Conservation (phyloP, 305 asterid species). For the Fraxinus platypoda region DNA sequence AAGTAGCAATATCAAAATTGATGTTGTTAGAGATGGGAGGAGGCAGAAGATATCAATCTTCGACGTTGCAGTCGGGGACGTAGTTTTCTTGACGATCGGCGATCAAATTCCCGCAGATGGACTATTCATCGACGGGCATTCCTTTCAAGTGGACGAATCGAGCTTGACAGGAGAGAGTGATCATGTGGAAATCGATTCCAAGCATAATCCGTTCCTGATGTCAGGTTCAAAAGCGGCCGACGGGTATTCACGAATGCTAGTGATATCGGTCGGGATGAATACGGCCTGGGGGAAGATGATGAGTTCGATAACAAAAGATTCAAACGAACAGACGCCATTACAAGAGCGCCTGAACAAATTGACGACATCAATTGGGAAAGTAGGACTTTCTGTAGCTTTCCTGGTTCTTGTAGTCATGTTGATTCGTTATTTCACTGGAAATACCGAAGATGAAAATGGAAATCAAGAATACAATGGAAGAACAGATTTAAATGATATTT, state of each 20-base stretch:
- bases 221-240: slow-evolving; percentile 59
- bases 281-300: slow-evolving; percentile 64
- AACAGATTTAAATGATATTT: slow-evolving; percentile 37
- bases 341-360: slow-evolving; percentile 44
- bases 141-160: slow-evolving; percentile 56
- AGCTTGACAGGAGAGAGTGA: slow-evolving; percentile 71
- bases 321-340: slow-evolving; percentile 49
- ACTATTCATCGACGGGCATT: slow-evolving; percentile 43
- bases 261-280: slow-evolving; percentile 52
- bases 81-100: slow-evolving; percentile 43
- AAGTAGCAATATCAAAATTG: slow-evolving; percentile 45
- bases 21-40: slow-evolving; percentile 48
- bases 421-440: slow-evolving; percentile 54
- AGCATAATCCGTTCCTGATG: slow-evolving; percentile 39
- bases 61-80: slow-evolving; percentile 52
- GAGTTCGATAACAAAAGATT: slow-evolving; percentile 48
- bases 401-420: slow-evolving; percentile 47
- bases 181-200: slow-evolving; percentile 35
- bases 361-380: slow-evolving; percentile 48
- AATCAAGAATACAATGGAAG: slow-evolving; percentile 32
- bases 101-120: slow-evolving; percentile 70
- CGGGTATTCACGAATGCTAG: slow-evolving; percentile 53
- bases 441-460: slow-evolving; percentile 28
- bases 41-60: slow-evolving; percentile 47
- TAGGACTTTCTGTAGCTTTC: slow-evolving; percentile 48